phyloP scores from a whole-genome alignment of 805 yeast species.

The Barnettozyma populi region DNA sequence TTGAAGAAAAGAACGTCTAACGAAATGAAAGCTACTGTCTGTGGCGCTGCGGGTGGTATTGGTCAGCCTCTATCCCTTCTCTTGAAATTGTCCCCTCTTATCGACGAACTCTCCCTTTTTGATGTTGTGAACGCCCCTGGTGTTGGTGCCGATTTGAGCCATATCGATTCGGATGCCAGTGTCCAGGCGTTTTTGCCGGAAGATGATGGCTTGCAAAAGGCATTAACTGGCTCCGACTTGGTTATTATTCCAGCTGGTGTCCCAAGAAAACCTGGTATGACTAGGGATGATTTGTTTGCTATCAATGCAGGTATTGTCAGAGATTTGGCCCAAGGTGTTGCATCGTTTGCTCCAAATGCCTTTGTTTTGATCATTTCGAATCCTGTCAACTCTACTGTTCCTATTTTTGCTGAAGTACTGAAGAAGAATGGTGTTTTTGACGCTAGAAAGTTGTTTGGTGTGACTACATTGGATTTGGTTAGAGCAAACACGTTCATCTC shows the following conservation, averaged over 20 bases:
- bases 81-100: conserved; percentile 66
- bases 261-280: conserved; percentile 87
- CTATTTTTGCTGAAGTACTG: conserved; percentile 76
- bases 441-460: conserved; percentile 77
- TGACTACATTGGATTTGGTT: conserved; percentile 73
- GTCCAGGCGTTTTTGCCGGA: conserved; percentile 63
- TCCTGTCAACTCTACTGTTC: conserved; percentile 83
- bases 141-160: conserved; percentile 76
- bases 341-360: conserved; percentile 63
- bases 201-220: conserved; percentile 59
- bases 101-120: conserved; percentile 63
- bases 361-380: conserved; percentile 64
- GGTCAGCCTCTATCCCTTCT: conserved; percentile 66
- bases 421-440: conserved; percentile 66
- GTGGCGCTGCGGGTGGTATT: conserved; percentile 86
- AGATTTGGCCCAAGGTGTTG: conserved; percentile 67
- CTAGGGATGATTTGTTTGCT: conserved; percentile 80
- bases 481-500: conserved; percentile 59
- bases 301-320: conserved; percentile 80
- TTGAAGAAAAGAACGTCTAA: background rate
- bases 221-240: conserved; percentile 75
- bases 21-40: conserved; percentile 57
- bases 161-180: conserved; percentile 68
- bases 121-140: conserved; percentile 77
- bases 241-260: conserved; percentile 89